Base-by-base conservation (phyloP, 2,329 filamentous ascomycete species). In the Trichophyton simii region DNA sequence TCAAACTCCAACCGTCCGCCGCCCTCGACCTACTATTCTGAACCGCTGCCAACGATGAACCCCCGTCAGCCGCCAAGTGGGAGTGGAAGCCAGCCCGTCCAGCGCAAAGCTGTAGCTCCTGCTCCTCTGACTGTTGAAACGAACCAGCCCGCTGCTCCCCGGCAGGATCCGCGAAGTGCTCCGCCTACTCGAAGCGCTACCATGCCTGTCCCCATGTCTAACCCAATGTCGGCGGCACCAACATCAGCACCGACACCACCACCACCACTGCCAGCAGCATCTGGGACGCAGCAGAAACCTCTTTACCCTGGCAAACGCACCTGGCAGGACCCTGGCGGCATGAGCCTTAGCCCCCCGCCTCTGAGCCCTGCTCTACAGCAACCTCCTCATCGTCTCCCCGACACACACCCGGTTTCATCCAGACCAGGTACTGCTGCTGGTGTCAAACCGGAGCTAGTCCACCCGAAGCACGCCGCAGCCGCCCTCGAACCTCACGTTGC, bases 1-100 rank as follows among this genome's bases (percentile, higher is more conserved):
- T 73, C 75, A 11, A 70, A 72, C 62, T 70, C 67, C 36, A 72
- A 69, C 64, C 69, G 71, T 48, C 70, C 70, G 20, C 71, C 71
- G 25, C 68, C 70, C 60, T 66, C 67, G 50, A 67, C 65, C 41
- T 67, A 66, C 31, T 68, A 68, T 2, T 46, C 44, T 15, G 62
- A 63, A 9, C 60, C 61, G 8, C 59, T 63, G 5, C 60, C 62
- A 38, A 20, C 42, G 20, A 48, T 61, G 20, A 58, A 54, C 18
- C 18, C 34, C 28, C 11, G 38, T 8, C 38, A 41, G 46, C 41
- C 38, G 54, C 57, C 48, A 59, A 15, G 46, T 42, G 31, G 28
- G 8, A 18, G 38, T 42, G 31, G 28, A 8, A 25, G 13, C 11
- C 46, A 15, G 34, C 34, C 50, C 2, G 36, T 48, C 6, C 25